Conservation (phyloP, 1,284 basidiomycete genomes). For the Mycena citricolor region DNA sequence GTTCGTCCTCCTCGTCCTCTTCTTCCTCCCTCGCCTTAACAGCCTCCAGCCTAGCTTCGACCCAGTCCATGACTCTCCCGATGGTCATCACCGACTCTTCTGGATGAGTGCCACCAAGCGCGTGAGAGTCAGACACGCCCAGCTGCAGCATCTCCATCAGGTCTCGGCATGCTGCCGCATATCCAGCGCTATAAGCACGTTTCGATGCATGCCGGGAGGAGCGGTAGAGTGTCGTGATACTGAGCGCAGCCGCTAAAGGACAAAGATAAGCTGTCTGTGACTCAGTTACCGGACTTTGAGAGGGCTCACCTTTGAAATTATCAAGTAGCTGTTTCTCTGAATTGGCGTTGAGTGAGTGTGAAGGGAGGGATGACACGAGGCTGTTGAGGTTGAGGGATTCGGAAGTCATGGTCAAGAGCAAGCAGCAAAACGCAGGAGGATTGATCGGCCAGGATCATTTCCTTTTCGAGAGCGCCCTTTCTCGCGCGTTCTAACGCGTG, state of each 20-base stretch:
- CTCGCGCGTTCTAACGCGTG: too few relatives aligned
- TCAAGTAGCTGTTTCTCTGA: conserved; percentile 71
- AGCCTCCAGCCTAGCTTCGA: conserved; percentile 69
- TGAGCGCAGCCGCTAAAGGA: conserved; percentile 66
- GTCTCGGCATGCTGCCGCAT: conserved; percentile 74
- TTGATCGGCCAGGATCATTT: conserved; percentile 13
- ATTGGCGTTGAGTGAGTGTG: conserved; percentile 58
- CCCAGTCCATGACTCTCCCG: conserved; percentile 77
- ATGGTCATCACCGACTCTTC: conserved; percentile 63
- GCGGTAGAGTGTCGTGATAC: conserved; percentile 79
- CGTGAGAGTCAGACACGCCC: conserved; percentile 56
- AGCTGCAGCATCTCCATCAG: conserved; percentile 78
- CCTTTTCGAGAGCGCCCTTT: too few relatives aligned
- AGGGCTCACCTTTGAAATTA: conserved; percentile 67
- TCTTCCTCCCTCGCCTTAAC: conserved; percentile 70
- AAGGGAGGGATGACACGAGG: conserved; percentile 70
- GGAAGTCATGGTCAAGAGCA: conserved; percentile 15
- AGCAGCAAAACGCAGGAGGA: conserved; percentile 8
- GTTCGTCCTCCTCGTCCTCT: conserved; percentile 75
- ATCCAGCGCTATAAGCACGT: conserved; percentile 74
- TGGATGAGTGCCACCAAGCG: conserved; percentile 33
- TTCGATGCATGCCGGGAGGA: conserved; percentile 73
- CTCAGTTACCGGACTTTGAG: too few relatives aligned
- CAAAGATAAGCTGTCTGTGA: conserved; percentile 27
- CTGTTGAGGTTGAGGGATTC: conserved; percentile 76